phyloP scores from a whole-genome alignment of 805 yeast species.

The Sugiyamaella boreocaroliniensis region DNA sequence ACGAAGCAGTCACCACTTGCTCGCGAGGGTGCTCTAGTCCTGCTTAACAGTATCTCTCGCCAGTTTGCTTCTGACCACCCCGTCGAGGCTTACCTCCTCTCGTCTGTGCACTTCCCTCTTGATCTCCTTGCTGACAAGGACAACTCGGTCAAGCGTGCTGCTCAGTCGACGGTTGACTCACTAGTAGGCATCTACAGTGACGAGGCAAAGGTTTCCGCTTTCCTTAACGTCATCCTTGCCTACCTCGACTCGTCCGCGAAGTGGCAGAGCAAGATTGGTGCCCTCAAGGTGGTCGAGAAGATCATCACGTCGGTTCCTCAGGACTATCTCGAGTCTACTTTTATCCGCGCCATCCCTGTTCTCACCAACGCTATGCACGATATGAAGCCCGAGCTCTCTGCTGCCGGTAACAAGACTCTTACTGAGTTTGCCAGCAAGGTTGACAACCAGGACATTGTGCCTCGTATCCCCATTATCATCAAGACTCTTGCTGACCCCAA shows the following conservation, averaged over 20 bases:
- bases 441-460: slow-evolving; percentile 87
- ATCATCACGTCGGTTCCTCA: slow-evolving; percentile 73
- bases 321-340: slow-evolving; percentile 76
- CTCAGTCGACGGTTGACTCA: slow-evolving; percentile 70
- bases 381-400: slow-evolving; percentile 92
- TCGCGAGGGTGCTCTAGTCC: slow-evolving; percentile 68
- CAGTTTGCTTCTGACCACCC: slow-evolving; percentile 64
- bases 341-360: slow-evolving; percentile 72
- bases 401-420: slow-evolving; percentile 69
- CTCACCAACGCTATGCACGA: slow-evolving; percentile 88
- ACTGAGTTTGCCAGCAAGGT: slow-evolving; percentile 64
- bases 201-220: slow-evolving; percentile 69
- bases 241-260: slow-evolving; percentile 80
- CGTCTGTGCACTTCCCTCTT: slow-evolving; percentile 54
- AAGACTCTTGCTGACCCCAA: slow-evolving; percentile 86
- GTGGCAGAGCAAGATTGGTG: slow-evolving; percentile 86
- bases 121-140: slow-evolving; percentile 85
- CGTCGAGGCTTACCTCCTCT: slow-evolving; percentile 65
- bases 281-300: slow-evolving; percentile 65
- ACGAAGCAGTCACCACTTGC: slow-evolving; percentile 66
- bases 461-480: slow-evolving; percentile 76
- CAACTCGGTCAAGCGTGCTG: slow-evolving; percentile 74
- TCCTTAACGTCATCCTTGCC: slow-evolving; percentile 52
- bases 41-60: slow-evolving; percentile 52
- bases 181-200: slow-evolving; percentile 63